Evolutionary conservation across 176 grass and related monocot species (phyloP).

Genomic region (Ampelocalamus luodianensis): DNA sequence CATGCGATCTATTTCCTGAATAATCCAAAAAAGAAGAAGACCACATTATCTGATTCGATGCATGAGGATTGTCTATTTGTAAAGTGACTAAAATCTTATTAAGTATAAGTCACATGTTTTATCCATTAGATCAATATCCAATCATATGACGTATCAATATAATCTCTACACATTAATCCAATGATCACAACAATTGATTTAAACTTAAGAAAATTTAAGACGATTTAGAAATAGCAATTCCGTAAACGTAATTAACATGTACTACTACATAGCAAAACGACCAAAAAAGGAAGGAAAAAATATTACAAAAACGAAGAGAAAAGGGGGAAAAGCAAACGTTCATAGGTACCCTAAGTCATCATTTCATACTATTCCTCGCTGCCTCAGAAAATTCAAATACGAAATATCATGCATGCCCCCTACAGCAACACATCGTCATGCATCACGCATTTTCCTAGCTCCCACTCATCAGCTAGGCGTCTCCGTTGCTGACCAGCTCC

Average conservation of each 20-base stretch:
- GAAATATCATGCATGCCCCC: slow-evolving; percentile 1
- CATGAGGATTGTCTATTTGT: too few relatives aligned
- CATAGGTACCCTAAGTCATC: slow-evolving; percentile 42
- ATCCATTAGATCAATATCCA: too few relatives aligned
- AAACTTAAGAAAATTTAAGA: too few relatives aligned
- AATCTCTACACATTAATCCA: too few relatives aligned
- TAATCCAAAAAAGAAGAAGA: neutral
- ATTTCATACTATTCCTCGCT: slow-evolving; percentile 18
- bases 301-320: slow-evolving; percentile 17
- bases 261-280: slow-evolving; percentile 17
- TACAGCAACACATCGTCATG: slow-evolving; percentile 1
- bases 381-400: slow-evolving; percentile 27
- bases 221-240: too few relatives aligned
- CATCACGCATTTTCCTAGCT: neutral
- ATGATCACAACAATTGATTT: too few relatives aligned
- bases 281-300: neutral
- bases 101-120: too few relatives aligned
- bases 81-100: too few relatives aligned
- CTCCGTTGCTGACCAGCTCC: slow-evolving; percentile 19
- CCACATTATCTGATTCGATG: neutral
- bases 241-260: slow-evolving; percentile 41
- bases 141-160: too few relatives aligned
- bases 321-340: neutral
- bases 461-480: slow-evolving; percentile 11
- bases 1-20: neutral